phyloP scores from a whole-genome alignment of 257 asterid species.

The Solanum gracilifrons region DNA sequence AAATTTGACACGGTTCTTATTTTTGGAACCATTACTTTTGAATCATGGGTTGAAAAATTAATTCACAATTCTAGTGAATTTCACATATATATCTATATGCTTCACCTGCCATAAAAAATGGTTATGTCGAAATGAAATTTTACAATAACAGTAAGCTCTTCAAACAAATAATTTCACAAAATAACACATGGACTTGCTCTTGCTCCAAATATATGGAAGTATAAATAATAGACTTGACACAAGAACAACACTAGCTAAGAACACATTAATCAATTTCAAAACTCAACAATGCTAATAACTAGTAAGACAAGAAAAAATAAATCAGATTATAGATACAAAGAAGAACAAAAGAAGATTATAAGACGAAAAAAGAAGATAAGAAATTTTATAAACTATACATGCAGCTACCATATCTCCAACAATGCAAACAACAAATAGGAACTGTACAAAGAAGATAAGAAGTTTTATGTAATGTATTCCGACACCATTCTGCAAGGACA shows the following conservation, averaged over 20 bases:
- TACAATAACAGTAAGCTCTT: background rate
- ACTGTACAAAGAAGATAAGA: background rate
- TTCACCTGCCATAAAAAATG: no score
- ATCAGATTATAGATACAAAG: background rate
- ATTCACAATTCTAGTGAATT: background rate
- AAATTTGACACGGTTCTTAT: background rate
- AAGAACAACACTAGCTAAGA: background rate
- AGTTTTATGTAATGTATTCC: background rate
- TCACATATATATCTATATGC: background rate
- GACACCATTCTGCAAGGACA: background rate
- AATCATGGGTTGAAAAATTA: background rate
- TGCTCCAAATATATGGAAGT: background rate
- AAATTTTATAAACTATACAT: background rate
- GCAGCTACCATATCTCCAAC: no score
- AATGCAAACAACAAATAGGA: no score
- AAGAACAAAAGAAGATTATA: background rate
- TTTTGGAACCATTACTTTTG: background rate
- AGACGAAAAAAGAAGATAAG: background rate
- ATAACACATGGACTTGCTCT: background rate
- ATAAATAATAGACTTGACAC: background rate
- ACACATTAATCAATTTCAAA: background rate
- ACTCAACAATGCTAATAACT: background rate
- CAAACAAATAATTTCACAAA: background rate
- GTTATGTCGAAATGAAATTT: background rate
- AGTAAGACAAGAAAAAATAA: background rate